Base-by-base conservation (phyloP, 208 protist species). In the Acanthamoeba divionensis region DNA sequence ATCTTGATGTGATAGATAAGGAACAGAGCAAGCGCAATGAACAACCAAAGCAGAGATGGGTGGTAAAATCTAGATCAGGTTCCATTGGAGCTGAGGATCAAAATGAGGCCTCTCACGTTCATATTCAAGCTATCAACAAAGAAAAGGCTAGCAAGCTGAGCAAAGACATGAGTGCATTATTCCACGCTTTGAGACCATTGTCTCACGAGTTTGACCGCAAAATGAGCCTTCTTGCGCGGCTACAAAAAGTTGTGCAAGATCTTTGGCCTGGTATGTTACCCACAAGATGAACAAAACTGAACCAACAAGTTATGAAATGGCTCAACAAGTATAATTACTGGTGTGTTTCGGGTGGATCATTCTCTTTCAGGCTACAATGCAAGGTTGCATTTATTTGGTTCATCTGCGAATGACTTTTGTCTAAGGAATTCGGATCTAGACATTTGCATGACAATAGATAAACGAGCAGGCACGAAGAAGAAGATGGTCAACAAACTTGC, bases 351-450 rank as follows among this genome's bases (percentile, higher is more conserved):
- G n/a, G n/a, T n/a, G n/a, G n/a, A n/a, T n/a, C n/a, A n/a, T n/a
- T n/a, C n/a, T n/a, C n/a, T n/a, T n/a, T n/a, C 52, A 71, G 73
- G 50, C 73, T 83, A 29, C 50, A 26, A 54, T 13, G 73, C 73
- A 5, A 90, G 85, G 62, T 55, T 93, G 57, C 75, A 93, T 82
- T 55, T 93, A n/a, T 93, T 93, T 89, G 91, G 91, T 26, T 93
- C 91, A 60, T 91, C 88, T 24, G 91, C 91, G 24, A 93, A 93
- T 73, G 79, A 50, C 31, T 89, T 93, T 62, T 91, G 83, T 52
- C 44, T 93, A 1, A 91, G 90, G 62, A 71, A 86, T 62, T 66
- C 69, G 38, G 91, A 93, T 44, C 85, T 93, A 24, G 91, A 93
- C 50, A 91, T 93, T 47, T 91, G 91, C 82, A 83, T 93, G 75